Conservation (phyloP, 2,329 filamentous ascomycete genomes). For the Alternaria dauci region DNA sequence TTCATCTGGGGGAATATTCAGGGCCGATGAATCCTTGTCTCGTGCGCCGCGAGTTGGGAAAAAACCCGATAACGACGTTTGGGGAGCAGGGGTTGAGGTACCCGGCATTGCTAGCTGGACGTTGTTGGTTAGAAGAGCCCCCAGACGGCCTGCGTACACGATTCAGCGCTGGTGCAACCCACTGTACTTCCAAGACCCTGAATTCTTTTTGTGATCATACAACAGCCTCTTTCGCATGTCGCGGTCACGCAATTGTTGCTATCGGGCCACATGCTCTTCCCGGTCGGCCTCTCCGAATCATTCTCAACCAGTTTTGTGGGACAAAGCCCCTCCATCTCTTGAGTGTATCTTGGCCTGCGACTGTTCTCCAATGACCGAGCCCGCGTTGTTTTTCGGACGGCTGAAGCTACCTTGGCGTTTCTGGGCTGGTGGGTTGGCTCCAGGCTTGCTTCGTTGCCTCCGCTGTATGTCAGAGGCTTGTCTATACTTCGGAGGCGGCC, state of each 20-base stretch:
- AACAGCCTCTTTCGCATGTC: background rate
- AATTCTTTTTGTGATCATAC: background rate
- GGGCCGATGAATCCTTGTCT: slow-evolving; percentile 6
- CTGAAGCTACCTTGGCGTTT: slow-evolving; percentile 37
- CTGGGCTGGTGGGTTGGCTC: slow-evolving; percentile 37
- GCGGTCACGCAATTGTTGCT: slow-evolving; percentile 6
- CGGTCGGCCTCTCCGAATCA: slow-evolving; percentile 36
- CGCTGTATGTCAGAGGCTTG: slow-evolving; percentile 38
- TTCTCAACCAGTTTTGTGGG: slow-evolving; percentile 11
- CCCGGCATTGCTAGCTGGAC: slow-evolving; percentile 6
- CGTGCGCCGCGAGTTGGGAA: slow-evolving; percentile 9
- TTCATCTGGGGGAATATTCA: background rate
- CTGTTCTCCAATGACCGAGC: slow-evolving; percentile 37
- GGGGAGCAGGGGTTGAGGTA: slow-evolving; percentile 13
- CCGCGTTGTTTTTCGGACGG: slow-evolving; percentile 19
- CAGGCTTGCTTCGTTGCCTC: slow-evolving; percentile 28
- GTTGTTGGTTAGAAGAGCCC: background rate
- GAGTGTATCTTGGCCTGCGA: slow-evolving; percentile 36
- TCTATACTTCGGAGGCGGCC: slow-evolving; percentile 25
- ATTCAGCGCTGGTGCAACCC: background rate
- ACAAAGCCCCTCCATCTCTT: slow-evolving; percentile 33
- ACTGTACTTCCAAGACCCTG: background rate
- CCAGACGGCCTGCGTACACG: slow-evolving; percentile 5
- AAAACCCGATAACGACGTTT: slow-evolving; percentile 15
- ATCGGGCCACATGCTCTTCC: slow-evolving; percentile 9